Percentiles rank a stretch among this genome's conserved stretches.
Evolutionary conservation across 1,284 basidiomycete genomes (phyloP).

Genomic region (Ustanciosporium gigantosporum): DNA sequence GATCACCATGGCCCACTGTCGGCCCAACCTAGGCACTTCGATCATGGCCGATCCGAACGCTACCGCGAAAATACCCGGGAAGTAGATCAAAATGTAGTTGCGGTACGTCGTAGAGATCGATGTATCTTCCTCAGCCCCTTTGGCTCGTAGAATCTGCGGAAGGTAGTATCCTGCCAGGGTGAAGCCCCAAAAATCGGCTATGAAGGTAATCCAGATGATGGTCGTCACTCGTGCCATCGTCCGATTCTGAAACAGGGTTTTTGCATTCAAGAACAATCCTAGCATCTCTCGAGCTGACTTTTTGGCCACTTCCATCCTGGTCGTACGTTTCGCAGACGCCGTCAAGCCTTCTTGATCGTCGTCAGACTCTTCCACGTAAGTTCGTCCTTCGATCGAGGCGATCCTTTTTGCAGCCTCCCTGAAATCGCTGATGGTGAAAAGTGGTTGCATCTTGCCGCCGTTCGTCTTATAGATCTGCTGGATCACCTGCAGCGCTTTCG

Average conservation of each 20-base stretch:
- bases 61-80: slow-evolving; percentile 40
- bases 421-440: slow-evolving; percentile 62
- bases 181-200: slow-evolving; percentile 61
- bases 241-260: slow-evolving; percentile 60
- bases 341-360: slow-evolving; percentile 17
- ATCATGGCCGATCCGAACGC: slow-evolving; percentile 60
- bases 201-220: slow-evolving; percentile 53
- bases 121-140: slow-evolving; percentile 55
- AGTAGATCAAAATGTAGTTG: slow-evolving; percentile 48
- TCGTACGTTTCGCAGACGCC: slow-evolving; percentile 1
- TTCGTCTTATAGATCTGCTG: slow-evolving; percentile 41
- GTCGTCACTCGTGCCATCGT: slow-evolving; percentile 59
- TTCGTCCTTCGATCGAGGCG: slow-evolving; percentile 11
- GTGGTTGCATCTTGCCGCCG: slow-evolving; percentile 60
- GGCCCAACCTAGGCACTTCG: slow-evolving; percentile 61
- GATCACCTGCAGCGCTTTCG: slow-evolving; percentile 42
- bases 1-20: slow-evolving; percentile 63
- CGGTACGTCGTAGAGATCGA: slow-evolving; percentile 62
- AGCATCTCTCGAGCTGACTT: slow-evolving; percentile 39
- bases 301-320: slow-evolving; percentile 15
- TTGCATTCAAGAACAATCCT: slow-evolving; percentile 56
- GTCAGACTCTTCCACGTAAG: slow-evolving; percentile 5
- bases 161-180: slow-evolving; percentile 62
- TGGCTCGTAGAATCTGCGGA: slow-evolving; percentile 60
- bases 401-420: slow-evolving; percentile 54